Conservation (phyloP, 306 rosid species). For the Sicyos edulis region DNA sequence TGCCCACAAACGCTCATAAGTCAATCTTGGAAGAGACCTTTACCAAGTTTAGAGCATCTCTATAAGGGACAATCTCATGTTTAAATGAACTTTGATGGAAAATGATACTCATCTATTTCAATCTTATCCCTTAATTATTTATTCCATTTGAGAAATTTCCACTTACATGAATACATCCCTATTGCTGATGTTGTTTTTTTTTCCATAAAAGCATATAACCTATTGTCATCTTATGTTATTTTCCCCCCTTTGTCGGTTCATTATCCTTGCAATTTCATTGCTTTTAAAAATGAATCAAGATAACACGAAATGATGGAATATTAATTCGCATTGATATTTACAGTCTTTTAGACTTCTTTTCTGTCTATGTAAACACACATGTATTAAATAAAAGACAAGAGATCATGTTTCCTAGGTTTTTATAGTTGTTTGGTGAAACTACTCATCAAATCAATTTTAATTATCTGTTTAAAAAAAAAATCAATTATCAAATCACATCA, state of each 20-base stretch:
- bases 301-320: no score
- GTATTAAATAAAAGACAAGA: neutral
- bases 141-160: constrained; percentile 19
- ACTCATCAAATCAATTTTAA: neutral
- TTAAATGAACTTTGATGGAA: no score
- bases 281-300: neutral
- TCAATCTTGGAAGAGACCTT: no score
- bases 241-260: neutral
- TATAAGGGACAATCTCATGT: no score
- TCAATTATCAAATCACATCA: neutral
- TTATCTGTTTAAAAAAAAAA: no score
- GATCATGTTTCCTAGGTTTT: no score
- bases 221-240: neutral
- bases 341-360: neutral
- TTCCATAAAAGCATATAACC: neutral
- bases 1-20: no score
- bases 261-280: neutral
- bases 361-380: neutral
- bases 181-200: no score
- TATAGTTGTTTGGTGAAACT: neutral
- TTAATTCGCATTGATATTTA: neutral
- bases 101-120: constrained; percentile 36
- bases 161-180: neutral
- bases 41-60: no score
- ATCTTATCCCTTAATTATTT: constrained; percentile 21